phyloP scores from a whole-genome alignment of 2,329 filamentous ascomycete species.

The Tricladium varicosporioides region DNA sequence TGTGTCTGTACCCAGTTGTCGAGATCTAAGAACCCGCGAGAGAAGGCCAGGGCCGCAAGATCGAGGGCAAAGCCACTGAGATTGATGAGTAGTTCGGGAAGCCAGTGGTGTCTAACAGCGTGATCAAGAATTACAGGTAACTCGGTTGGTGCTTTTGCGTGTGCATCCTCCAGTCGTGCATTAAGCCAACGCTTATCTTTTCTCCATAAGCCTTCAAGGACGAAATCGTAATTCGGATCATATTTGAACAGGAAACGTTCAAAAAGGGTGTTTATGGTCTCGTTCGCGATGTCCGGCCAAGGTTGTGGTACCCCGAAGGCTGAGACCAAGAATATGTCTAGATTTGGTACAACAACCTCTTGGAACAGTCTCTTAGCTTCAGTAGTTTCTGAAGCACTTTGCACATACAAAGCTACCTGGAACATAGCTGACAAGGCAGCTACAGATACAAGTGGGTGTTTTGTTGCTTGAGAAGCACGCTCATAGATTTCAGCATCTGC shows the following conservation, averaged over 20 bases:
- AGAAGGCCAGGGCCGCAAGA: conserved; percentile 80
- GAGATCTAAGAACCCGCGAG: conserved; percentile 75
- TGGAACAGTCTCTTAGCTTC: conserved; percentile 66
- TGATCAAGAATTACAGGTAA: conserved; percentile 74
- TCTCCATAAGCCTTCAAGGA: conserved; percentile 87
- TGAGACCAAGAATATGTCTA: conserved; percentile 76
- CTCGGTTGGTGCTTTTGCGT: conserved; percentile 66
- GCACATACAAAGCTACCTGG: conserved; percentile 60
- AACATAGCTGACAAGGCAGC: conserved; percentile 74
- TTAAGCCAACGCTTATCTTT: conserved; percentile 88
- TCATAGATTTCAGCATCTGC: conserved; percentile 57
- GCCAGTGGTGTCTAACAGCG: conserved; percentile 77
- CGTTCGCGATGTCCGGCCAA: conserved; percentile 71
- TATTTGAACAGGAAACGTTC: conserved; percentile 80
- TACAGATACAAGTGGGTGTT: conserved; percentile 84
- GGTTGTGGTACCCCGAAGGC: conserved; percentile 75
- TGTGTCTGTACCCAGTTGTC: conserved; percentile 76
- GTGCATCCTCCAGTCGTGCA: conserved; percentile 72
- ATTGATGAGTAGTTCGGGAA: conserved; percentile 66
- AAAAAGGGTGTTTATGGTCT: conserved; percentile 75
- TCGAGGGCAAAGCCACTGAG: conserved; percentile 81
- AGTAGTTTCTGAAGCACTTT: conserved; percentile 58
- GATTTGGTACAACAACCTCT: conserved; percentile 67
- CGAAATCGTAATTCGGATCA: conserved; percentile 78
- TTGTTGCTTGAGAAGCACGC: conserved; percentile 66